phyloP scores from a whole-genome alignment of 345 rosid genomes.

The Corchorus olitorius region DNA sequence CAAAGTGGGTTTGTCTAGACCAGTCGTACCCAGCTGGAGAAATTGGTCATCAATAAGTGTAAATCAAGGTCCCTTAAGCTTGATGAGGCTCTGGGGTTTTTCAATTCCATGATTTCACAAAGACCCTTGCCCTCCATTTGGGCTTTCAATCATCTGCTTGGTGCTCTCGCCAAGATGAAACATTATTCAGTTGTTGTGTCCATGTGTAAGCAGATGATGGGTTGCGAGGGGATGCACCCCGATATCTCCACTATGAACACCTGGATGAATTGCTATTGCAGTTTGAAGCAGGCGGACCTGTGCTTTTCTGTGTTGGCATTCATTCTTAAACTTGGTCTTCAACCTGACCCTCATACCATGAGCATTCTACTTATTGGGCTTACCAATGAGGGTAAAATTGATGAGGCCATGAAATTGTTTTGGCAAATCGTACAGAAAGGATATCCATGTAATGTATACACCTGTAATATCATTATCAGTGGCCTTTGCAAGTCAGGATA shows the following conservation, averaged over 20 bases:
- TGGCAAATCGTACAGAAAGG: not conserved
- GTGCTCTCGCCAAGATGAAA: not conserved
- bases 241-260: not conserved
- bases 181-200: not conserved
- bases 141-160: slow-evolving; percentile 4
- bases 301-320: not conserved
- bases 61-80: not conserved
- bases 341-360: not conserved
- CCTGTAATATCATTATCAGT: not conserved
- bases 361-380: not conserved
- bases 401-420: slow-evolving; percentile 1
- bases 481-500: not conserved
- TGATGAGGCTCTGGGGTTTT: slow-evolving; percentile 10
- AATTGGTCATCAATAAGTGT: too few relatives aligned
- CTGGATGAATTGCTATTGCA: not conserved
- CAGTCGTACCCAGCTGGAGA: not conserved
- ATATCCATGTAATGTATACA: not conserved
- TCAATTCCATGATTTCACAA: not conserved
- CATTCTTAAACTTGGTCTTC: not conserved
- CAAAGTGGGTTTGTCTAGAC: not conserved
- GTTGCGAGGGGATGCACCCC: not conserved
- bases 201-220: not conserved
- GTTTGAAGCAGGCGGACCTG: not conserved
- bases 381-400: not conserved
- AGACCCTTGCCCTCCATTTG: not conserved